phyloP scores from a whole-genome alignment of 2,329 filamentous ascomycete species.

The Fusarium cyanostomum region DNA sequence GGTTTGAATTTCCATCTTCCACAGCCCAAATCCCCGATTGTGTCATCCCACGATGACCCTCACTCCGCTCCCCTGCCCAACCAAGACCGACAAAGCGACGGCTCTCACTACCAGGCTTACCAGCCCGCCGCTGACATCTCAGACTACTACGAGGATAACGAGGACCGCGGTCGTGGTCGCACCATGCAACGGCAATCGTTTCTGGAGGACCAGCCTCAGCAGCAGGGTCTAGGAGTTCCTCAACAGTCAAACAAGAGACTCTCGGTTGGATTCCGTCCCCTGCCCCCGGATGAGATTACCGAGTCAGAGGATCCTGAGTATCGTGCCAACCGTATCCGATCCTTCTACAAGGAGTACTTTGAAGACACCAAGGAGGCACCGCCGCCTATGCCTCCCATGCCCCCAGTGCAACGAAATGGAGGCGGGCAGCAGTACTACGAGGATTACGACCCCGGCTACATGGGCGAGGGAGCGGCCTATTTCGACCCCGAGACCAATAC shows the following conservation, averaged over 20 bases:
- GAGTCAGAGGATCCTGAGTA: slow-evolving; percentile 90
- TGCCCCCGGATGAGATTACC: slow-evolving; percentile 84
- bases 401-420: slow-evolving; percentile 38
- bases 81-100: slow-evolving; percentile 29
- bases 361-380: slow-evolving; percentile 74
- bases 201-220: slow-evolving; percentile 42
- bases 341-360: slow-evolving; percentile 99
- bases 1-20: slow-evolving; percentile 51
- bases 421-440: slow-evolving; percentile 69
- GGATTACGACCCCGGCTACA: slow-evolving; percentile 77
- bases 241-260: slow-evolving; percentile 65
- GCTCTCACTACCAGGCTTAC: slow-evolving; percentile 35
- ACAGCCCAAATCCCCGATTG: slow-evolving; percentile 41
- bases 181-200: slow-evolving; percentile 45
- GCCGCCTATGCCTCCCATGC: slow-evolving; percentile 54
- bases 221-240: slow-evolving; percentile 61
- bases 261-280: slow-evolving; percentile 80
- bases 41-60: slow-evolving; percentile 29
- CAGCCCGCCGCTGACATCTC: slow-evolving; percentile 45
- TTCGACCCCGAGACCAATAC: slow-evolving; percentile 74
- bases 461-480: slow-evolving; percentile 70
- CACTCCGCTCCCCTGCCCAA: slow-evolving; percentile 33
- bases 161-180: slow-evolving; percentile 49
- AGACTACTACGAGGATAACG: slow-evolving; percentile 48
- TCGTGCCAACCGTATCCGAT: slow-evolving; percentile 94